Percentiles rank a stretch among this genome's conserved stretches.
phyloP scores from a whole-genome alignment of 2,329 filamentous ascomycete species.

The Fusarium sororula region DNA sequence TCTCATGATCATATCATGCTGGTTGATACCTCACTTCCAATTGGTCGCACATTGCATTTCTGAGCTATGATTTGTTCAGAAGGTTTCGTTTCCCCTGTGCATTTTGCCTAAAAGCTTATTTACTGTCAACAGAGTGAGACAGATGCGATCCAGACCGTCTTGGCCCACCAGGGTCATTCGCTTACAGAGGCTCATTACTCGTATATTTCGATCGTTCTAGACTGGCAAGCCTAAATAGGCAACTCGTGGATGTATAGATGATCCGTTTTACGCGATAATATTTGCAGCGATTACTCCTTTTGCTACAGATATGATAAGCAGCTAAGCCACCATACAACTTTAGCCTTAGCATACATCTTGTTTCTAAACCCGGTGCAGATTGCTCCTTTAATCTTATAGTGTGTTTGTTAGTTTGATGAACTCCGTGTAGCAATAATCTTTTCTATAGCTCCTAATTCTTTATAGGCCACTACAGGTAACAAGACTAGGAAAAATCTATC shows the following conservation, averaged over 20 bases:
- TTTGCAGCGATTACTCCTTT: neutral
- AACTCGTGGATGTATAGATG: neutral
- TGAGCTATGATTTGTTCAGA: neutral
- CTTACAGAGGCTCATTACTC: neutral
- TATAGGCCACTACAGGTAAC: neutral
- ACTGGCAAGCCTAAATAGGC: neutral
- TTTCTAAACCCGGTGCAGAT: neutral
- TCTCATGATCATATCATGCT: neutral
- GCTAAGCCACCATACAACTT: neutral
- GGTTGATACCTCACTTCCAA: neutral
- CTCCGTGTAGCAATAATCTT: no score
- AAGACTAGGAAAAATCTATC: neutral
- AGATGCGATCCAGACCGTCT: neutral
- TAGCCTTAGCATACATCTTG: neutral
- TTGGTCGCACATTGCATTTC: neutral
- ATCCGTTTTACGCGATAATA: accelerated
- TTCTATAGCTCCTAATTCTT: neutral
- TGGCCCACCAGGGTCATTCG: neutral
- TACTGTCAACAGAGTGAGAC: neutral
- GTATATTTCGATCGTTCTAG: neutral
- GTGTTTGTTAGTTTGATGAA: neutral
- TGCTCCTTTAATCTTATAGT: neutral
- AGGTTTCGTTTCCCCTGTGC: neutral
- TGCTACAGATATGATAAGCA: neutral
- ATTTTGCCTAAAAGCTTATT: neutral